These are phyloP conservation scores for Remersonia thermophila DNA, from an alignment of 2,329 filamentous ascomycete genomes.

Conservation along the genomic window DNA sequence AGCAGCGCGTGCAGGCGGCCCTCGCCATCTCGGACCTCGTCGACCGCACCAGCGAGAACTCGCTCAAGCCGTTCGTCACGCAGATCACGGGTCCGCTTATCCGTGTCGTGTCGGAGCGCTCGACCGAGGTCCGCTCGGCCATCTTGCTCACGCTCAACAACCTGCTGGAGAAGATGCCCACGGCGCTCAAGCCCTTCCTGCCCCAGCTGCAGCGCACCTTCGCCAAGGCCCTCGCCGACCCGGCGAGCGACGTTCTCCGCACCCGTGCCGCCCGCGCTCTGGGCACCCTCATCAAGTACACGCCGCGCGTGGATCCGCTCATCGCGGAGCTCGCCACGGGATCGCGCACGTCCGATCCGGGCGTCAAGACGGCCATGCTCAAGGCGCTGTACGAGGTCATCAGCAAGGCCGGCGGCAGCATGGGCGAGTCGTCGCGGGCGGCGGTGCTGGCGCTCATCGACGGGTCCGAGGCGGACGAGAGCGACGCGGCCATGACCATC, in stretches of 20 bases:
- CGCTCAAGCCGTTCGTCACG: constrained; percentile 88
- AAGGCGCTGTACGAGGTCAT: constrained; percentile 94
- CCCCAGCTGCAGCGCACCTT: constrained; percentile 95
- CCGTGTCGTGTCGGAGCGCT: constrained; percentile 91
- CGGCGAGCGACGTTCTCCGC: constrained; percentile 77
- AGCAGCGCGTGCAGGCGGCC: constrained; percentile 84
- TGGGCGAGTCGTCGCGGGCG: constrained; percentile 79
- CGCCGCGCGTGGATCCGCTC: constrained; percentile 86
- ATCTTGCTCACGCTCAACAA: constrained; percentile 93
- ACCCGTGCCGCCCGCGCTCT: constrained; percentile 84
- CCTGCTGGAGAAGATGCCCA: constrained; percentile 88
- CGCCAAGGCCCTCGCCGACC: constrained; percentile 87
- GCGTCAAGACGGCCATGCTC: constrained; percentile 90
- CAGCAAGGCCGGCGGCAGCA: constrained; percentile 84
- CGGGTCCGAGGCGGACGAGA: constrained; percentile 57
- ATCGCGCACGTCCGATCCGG: constrained; percentile 75
- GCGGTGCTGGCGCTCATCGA: constrained; percentile 87
- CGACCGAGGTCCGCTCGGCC: constrained; percentile 89
- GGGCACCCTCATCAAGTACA: constrained; percentile 90
- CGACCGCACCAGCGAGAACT: constrained; percentile 76
- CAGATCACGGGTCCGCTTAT: constrained; percentile 97
- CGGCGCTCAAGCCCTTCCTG: constrained; percentile 89
- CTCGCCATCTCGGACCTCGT: constrained; percentile 92
- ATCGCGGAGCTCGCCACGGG: constrained; percentile 90
- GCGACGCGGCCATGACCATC: constrained; percentile 67